Conservation (phyloP, 1,139 yeast species). For the Yamadazyma songkhlaensis region DNA sequence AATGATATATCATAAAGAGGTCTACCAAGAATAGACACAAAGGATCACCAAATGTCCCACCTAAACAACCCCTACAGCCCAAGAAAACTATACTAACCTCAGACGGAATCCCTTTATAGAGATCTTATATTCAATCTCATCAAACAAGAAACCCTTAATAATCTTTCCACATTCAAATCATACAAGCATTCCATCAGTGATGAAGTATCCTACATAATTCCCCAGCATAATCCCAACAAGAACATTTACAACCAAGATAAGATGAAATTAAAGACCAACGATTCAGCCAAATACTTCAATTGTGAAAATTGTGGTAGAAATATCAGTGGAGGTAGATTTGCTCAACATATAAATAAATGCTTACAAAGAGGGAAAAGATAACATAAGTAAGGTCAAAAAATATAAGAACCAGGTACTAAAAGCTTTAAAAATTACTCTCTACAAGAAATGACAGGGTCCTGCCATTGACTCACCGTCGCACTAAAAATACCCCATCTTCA, state of each 20-base stretch:
- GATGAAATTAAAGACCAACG: slow-evolving; percentile 35
- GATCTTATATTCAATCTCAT: slow-evolving; percentile 37
- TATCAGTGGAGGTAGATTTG: slow-evolving; percentile 88
- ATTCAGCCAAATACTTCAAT: slow-evolving; percentile 55
- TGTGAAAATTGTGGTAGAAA: slow-evolving; percentile 83
- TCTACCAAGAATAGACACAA: too few species aligned
- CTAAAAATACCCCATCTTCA: too few species aligned
- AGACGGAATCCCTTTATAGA: slow-evolving; percentile 30
- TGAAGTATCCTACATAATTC: slow-evolving; percentile 5
- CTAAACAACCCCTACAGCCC: too few species aligned
- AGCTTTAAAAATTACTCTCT: background rate
- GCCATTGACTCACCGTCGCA: too few species aligned
- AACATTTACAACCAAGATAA: slow-evolving; percentile 46
- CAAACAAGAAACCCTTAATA: slow-evolving; percentile 31
- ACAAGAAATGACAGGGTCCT: background rate
- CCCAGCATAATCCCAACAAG: slow-evolving; percentile 15
- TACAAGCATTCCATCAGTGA: slow-evolving; percentile 18
- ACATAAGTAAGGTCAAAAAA: background rate
- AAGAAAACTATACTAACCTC: slow-evolving; percentile 1
- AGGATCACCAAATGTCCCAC: too few species aligned
- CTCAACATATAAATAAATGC: slow-evolving; percentile 89
- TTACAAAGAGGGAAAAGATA: slow-evolving; percentile 40
- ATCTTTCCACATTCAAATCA: slow-evolving; percentile 25
- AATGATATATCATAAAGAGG: too few species aligned
- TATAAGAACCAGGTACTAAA: background rate